Evolutionary conservation across 306 rosid species (phyloP).

Genomic region (Pyrus betulifolia): DNA sequence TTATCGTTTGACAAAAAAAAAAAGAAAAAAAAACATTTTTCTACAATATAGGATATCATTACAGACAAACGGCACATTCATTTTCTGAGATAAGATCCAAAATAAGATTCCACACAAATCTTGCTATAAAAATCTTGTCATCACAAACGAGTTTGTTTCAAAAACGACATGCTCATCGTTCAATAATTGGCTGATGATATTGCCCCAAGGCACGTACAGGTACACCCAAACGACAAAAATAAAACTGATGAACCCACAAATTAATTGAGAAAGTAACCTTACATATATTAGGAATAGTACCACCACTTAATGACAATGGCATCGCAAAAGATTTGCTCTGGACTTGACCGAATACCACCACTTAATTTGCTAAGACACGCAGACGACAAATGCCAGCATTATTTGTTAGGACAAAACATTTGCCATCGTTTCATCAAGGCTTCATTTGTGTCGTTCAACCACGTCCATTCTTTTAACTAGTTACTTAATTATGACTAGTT

Average conservation of each 20-base stretch:
- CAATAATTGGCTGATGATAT: neutral
- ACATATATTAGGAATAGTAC: neutral
- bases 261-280: neutral
- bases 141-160: neutral
- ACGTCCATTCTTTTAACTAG: conserved; percentile 5
- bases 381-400: neutral
- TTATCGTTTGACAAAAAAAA: too few species aligned
- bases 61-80: neutral
- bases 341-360: neutral
- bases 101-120: neutral
- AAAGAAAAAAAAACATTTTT: too few species aligned
- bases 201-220: neutral
- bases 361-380: neutral
- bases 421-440: neutral
- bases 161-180: neutral
- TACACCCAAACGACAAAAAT: conserved; percentile 1
- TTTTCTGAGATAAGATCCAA: neutral
- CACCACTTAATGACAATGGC: neutral
- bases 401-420: neutral
- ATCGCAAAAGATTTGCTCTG: neutral
- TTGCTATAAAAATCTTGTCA: neutral
- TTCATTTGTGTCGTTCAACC: conserved; percentile 13
- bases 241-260: neutral
- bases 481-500: conserved; percentile 6
- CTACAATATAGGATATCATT: neutral